Evolutionary conservation across 2,329 filamentous ascomycete species (phyloP).

Genomic region (Venturia nashicola): DNA sequence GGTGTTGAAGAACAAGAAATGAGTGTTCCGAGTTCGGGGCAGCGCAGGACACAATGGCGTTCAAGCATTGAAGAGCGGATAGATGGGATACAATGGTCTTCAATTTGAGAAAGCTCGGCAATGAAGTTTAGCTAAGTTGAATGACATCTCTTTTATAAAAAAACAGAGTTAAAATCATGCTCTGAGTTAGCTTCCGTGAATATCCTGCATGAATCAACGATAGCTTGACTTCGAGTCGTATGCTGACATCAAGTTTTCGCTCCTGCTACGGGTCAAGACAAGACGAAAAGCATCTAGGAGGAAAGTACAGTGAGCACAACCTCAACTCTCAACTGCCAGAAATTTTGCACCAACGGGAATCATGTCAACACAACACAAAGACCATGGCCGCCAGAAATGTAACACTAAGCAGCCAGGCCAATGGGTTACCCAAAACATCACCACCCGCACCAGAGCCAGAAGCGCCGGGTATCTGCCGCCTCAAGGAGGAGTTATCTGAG

Average conservation of each 20-base stretch:
- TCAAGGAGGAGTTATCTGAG: background rate
- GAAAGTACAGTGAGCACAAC: background rate
- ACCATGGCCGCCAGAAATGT: background rate
- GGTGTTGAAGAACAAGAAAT: slow-evolving; percentile 31
- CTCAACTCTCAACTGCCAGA: background rate
- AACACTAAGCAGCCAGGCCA: background rate
- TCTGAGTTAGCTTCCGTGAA: background rate
- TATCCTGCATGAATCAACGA: background rate
- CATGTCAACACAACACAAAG: background rate
- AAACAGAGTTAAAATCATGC: background rate
- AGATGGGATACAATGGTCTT: background rate
- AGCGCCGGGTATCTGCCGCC: background rate
- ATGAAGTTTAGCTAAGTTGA: background rate
- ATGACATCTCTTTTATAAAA: background rate
- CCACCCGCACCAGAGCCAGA: background rate
- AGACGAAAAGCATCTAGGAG: background rate
- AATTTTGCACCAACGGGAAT: background rate
- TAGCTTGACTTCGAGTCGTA: background rate
- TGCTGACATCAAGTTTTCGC: background rate
- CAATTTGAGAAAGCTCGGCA: background rate
- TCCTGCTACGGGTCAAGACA: background rate
- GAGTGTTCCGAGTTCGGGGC: background rate
- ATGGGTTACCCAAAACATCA: background rate
- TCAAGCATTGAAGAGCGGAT: background rate
- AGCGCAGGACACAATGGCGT: background rate